A percentile compares a stretch with the other conserved stretches of the same genome.
phyloP scores from a whole-genome alignment of 306 rosid genomes.

The Dryas octopetala region DNA sequence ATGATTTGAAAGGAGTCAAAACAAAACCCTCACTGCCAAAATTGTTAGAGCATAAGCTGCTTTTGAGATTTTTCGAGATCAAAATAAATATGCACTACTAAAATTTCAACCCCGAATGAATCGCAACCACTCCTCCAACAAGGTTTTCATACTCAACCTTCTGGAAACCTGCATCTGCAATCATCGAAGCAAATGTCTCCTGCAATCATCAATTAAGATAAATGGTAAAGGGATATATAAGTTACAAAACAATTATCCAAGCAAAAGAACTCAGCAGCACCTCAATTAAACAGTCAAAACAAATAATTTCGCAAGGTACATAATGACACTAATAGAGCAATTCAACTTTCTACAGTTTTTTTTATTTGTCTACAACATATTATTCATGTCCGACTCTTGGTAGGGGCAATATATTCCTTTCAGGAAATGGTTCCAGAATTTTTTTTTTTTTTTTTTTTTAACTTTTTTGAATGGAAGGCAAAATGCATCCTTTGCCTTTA shows the following conservation, averaged over 20 bases:
- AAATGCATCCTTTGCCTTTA: background rate
- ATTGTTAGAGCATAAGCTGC: background rate
- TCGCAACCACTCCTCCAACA: slow-evolving; percentile 92
- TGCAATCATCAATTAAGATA: slow-evolving; percentile 39
- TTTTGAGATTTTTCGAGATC: background rate
- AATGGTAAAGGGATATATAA: slow-evolving; percentile 5
- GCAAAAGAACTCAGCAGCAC: slow-evolving; percentile 5
- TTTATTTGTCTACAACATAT: background rate
- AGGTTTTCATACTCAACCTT: slow-evolving; percentile 87
- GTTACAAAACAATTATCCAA: background rate
- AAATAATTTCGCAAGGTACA: background rate
- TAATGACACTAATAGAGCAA: background rate
- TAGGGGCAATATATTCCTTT: background rate
- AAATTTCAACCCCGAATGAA: slow-evolving; percentile 83
- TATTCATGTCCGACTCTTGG: background rate
- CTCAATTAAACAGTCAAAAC: background rate
- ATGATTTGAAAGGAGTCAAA: background rate
- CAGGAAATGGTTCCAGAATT: too few relatives aligned
- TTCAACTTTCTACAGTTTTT: background rate
- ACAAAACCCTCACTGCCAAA: background rate
- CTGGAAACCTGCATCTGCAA: slow-evolving; percentile 80
- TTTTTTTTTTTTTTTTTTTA: too few relatives aligned
- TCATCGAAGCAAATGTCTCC: slow-evolving; percentile 87
- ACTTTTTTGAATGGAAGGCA: background rate
- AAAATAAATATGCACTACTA: slow-evolving; percentile 17